A percentile compares a stretch with the other conserved stretches of the same genome.
These are phyloP conservation scores for Cyclotella sp. DNA, from an alignment of 108 stramenopile species.

Conservation along the genomic window DNA sequence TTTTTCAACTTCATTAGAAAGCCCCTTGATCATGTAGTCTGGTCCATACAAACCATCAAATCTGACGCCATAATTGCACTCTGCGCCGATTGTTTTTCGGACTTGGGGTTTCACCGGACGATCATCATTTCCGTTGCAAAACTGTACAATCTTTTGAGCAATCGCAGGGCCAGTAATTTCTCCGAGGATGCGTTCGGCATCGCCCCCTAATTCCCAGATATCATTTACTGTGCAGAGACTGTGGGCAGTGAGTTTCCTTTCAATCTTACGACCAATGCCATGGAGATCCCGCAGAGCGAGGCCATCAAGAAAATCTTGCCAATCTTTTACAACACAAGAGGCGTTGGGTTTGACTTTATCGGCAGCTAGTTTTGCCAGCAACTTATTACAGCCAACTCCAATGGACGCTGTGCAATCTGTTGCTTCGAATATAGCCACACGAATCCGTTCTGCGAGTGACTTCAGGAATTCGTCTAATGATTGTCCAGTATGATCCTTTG, in stretches of 20 bases:
- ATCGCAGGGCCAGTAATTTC: constrained; percentile 71
- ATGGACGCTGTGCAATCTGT: constrained; percentile 92
- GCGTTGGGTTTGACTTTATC: constrained; percentile 91
- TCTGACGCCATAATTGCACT: constrained; percentile 94
- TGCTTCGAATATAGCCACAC: constrained; percentile 67
- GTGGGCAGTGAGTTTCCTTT: constrained; percentile 63
- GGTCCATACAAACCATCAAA: constrained; percentile 86
- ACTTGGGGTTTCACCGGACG: constrained; percentile 72
- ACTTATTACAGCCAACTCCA: constrained; percentile 83
- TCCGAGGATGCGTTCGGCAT: constrained; percentile 59
- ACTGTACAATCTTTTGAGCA: constrained; percentile 76
- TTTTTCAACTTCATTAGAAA: constrained; percentile 82
- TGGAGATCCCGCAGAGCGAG: constrained; percentile 85
- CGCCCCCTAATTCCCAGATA: constrained; percentile 79
- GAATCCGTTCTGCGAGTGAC: constrained; percentile 58
- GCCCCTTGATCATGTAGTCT: constrained; percentile 79
- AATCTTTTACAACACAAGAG: constrained; percentile 70
- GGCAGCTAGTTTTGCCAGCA: constrained; percentile 91
- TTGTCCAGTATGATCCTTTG: constrained; percentile 41
- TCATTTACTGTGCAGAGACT: constrained; percentile 76
- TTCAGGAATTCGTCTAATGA: constrained; percentile 27
- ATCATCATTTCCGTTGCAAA: constrained; percentile 85
- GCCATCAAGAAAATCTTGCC: constrained; percentile 60
- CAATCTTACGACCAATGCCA: constrained; percentile 85
- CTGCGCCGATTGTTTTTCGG: constrained; percentile 93